phyloP scores from a whole-genome alignment of 768 basidiomycete genomes.

The Kwoniella sp. region DNA sequence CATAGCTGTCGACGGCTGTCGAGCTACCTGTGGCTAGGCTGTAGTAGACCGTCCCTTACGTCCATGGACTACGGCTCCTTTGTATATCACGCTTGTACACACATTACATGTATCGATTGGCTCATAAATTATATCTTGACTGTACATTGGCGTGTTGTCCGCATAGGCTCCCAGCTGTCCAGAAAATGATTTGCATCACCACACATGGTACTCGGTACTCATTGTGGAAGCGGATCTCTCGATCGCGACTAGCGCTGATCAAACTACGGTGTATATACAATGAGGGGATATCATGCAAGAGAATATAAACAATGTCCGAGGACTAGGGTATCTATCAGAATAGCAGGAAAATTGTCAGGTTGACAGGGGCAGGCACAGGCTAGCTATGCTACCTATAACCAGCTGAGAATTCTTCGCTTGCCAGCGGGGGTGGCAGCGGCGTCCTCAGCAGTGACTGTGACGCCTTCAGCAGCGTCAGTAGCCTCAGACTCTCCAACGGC shows the following conservation, averaged over 20 bases:
- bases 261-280: constrained; percentile 15
- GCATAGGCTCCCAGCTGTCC: background rate
- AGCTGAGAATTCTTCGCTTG: constrained; percentile 17
- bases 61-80: background rate
- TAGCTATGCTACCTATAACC: constrained; percentile 39
- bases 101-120: background rate
- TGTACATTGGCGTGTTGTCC: too few species aligned
- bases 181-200: background rate
- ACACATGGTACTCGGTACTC: constrained; percentile 1
- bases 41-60: background rate
- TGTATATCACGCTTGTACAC: background rate
- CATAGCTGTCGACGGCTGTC: constrained; percentile 42
- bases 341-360: too few species aligned
- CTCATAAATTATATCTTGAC: too few species aligned
- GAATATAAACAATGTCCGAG: constrained; percentile 7
- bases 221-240: background rate
- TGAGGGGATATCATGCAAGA: constrained; percentile 2
- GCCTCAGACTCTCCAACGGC: background rate
- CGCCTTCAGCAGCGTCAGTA: constrained; percentile 6
- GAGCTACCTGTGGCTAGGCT: constrained; percentile 46
- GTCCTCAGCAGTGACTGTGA: constrained; percentile 39
- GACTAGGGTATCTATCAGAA: constrained; percentile 9
- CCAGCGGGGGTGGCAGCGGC: constrained; percentile 23
- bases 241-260: constrained; percentile 9
- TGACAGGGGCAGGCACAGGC: background rate